Conservation (phyloP, 108 stramenopile species). For the Nitzschia putrida region DNA sequence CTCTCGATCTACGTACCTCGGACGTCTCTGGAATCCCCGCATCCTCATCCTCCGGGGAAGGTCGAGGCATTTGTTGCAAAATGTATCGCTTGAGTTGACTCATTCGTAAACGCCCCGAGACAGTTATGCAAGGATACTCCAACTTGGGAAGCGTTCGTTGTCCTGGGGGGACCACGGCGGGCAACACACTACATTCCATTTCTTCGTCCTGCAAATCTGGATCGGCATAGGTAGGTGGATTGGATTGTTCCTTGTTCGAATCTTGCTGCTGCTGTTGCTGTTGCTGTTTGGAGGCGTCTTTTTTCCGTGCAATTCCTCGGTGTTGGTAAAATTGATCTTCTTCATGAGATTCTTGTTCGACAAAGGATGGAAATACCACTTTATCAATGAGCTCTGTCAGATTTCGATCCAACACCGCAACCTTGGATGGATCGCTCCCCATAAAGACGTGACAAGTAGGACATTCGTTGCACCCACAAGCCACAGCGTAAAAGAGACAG, state of each 20-base stretch:
- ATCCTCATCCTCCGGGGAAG: background rate
- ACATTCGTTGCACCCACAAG: slow-evolving; percentile 35
- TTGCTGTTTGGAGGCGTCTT: background rate
- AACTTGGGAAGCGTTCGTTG: background rate
- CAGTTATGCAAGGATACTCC: background rate
- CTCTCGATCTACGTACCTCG: no score
- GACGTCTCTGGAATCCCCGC: no score
- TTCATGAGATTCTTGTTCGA: slow-evolving; percentile 3
- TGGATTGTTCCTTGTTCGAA: no score
- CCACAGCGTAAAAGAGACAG: slow-evolving; percentile 52
- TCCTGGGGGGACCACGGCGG: background rate
- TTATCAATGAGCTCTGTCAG: slow-evolving; percentile 62
- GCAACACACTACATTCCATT: background rate
- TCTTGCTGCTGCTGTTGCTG: background rate
- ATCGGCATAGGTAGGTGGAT: no score
- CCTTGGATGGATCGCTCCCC: slow-evolving; percentile 44
- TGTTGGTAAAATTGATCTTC: slow-evolving; percentile 7
- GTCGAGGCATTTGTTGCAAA: slow-evolving; percentile 1
- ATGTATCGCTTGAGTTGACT: slow-evolving; percentile 22
- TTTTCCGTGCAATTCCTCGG: slow-evolving; percentile 1
- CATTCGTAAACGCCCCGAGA: slow-evolving; percentile 4
- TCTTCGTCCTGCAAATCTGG: background rate
- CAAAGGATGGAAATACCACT: slow-evolving; percentile 38
- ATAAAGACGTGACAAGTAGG: slow-evolving; percentile 46
- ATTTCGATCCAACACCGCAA: slow-evolving; percentile 49